These are phyloP conservation scores for Cyberlindnera saturnus DNA, from an alignment of 805 yeast genomes.

Conservation along the genomic window DNA sequence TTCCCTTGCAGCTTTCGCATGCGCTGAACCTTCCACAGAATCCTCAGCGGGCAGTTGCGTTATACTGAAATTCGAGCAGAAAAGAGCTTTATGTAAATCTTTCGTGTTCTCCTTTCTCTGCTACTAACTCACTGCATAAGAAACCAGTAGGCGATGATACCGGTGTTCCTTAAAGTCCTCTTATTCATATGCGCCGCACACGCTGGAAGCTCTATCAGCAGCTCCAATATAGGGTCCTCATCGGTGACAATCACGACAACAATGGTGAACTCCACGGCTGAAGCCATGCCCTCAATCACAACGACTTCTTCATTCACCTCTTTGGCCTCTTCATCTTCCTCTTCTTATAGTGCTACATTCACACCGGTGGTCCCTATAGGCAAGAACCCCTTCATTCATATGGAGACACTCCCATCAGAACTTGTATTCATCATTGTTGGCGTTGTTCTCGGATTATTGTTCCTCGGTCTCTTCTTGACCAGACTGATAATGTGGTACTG, in stretches of 20 bases:
- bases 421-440: slow-evolving; percentile 80
- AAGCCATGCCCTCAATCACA: slow-evolving; percentile 18
- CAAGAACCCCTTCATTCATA: slow-evolving; percentile 50
- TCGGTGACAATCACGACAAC: background rate
- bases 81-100: too few relatives aligned
- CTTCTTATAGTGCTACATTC: slow-evolving; percentile 16
- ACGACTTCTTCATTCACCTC: slow-evolving; percentile 1
- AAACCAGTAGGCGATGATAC: too few relatives aligned
- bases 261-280: background rate
- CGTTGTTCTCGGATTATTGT: slow-evolving; percentile 47
- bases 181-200: too few relatives aligned
- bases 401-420: slow-evolving; percentile 50
- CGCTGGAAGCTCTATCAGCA: too few relatives aligned
- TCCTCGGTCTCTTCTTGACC: slow-evolving; percentile 20
- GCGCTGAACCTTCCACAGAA: too few relatives aligned
- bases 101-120: too few relatives aligned
- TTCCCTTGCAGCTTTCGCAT: too few relatives aligned
- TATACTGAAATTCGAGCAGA: too few relatives aligned
- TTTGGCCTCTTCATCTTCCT: background rate
- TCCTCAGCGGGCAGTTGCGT: too few relatives aligned
- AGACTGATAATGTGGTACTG: slow-evolving; percentile 20
- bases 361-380: slow-evolving; percentile 20
- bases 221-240: too few relatives aligned
- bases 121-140: too few relatives aligned
- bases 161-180: too few relatives aligned